Evolutionary conservation across 768 basidiomycete genomes (phyloP).

Genomic region (Russula vinacea): DNA sequence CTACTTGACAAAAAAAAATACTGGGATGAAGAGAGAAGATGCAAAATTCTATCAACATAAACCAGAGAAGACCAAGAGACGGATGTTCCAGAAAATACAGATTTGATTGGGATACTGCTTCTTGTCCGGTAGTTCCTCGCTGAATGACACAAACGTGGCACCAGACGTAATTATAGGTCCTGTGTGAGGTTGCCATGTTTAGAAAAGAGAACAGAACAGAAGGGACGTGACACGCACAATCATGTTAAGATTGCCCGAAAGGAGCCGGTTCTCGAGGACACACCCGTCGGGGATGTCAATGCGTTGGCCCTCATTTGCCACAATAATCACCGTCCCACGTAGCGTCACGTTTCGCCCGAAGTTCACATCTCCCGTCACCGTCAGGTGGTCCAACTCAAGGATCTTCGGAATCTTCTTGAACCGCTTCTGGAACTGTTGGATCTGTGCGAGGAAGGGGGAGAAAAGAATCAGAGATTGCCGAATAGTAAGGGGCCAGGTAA

Average conservation of each 20-base stretch:
- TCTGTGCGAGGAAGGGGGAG: slow-evolving; percentile 32
- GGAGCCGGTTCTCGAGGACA: slow-evolving; percentile 54
- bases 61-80: background rate
- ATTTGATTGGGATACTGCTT: background rate
- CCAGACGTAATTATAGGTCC: slow-evolving; percentile 20
- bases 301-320: slow-evolving; percentile 55
- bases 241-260: slow-evolving; percentile 75
- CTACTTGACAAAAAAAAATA: slow-evolving; percentile 2
- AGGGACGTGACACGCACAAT: slow-evolving; percentile 45
- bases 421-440: slow-evolving; percentile 64
- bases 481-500: background rate
- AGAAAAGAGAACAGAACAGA: background rate
- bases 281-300: slow-evolving; percentile 60
- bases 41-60: background rate
- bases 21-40: background rate
- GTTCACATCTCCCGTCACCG: slow-evolving; percentile 64
- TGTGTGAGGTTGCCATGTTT: background rate
- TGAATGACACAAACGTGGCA: background rate
- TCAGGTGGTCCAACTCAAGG: slow-evolving; percentile 71
- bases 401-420: slow-evolving; percentile 75
- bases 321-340: slow-evolving; percentile 63
- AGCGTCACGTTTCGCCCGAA: slow-evolving; percentile 65
- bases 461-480: background rate
- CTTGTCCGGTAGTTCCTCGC: slow-evolving; percentile 3
- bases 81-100: background rate